Conservation (phyloP, 176 grass and related monocot species). For the Musa itinerans region DNA sequence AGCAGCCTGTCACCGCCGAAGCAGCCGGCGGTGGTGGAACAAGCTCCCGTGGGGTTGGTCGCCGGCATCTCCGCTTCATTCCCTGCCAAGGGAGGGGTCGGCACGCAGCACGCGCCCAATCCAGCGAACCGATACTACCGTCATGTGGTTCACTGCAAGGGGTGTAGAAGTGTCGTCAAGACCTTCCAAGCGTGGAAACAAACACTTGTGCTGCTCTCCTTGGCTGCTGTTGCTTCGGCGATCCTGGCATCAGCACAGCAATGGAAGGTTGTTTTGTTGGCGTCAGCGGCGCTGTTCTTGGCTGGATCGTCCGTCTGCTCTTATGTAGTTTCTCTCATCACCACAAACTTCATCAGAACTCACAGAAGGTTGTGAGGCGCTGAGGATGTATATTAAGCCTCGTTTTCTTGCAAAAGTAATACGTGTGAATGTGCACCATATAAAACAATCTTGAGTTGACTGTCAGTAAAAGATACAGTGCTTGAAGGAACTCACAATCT, state of each 20-base stretch:
- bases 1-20: constrained; percentile 37
- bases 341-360: constrained; percentile 73
- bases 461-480: too few species aligned
- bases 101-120: constrained; percentile 61
- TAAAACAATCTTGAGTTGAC: too few species aligned
- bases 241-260: constrained; percentile 32
- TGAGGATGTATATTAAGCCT: neutral
- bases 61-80: constrained; percentile 62
- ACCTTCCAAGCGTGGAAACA: constrained; percentile 45
- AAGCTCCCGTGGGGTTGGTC: constrained; percentile 53
- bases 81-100: constrained; percentile 71
- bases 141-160: constrained; percentile 95
- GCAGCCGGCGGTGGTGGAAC: constrained; percentile 66
- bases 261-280: constrained; percentile 37
- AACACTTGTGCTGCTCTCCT: constrained; percentile 25
- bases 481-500: too few species aligned
- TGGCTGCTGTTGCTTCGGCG: constrained; percentile 33
- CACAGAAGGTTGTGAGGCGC: constrained; percentile 51
- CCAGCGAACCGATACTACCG: constrained; percentile 70
- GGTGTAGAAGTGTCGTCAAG: constrained; percentile 39
- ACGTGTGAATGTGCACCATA: neutral
- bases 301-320: constrained; percentile 40
- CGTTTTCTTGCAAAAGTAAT: neutral
- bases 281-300: constrained; percentile 33
- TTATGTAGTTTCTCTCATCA: constrained; percentile 50